These are phyloP conservation scores for Diospyros lotus DNA, from an alignment of 148 eudicot species.

Conservation along the genomic window DNA sequence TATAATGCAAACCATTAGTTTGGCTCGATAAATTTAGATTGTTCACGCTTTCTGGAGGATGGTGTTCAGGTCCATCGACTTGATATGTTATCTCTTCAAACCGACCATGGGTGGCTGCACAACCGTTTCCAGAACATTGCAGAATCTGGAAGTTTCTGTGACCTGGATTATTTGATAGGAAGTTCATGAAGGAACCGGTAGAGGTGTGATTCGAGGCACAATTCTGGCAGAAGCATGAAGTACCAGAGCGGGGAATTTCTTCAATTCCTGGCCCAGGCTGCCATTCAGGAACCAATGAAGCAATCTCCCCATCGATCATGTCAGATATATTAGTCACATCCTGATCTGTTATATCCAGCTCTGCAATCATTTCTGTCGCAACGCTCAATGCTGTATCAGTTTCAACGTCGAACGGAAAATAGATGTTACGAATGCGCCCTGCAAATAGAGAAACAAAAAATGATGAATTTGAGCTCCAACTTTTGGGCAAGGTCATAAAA, in stretches of 20 bases:
- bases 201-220: conserved; percentile 54
- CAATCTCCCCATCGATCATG: conserved; percentile 76
- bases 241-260: conserved; percentile 47
- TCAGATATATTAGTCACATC: conserved; percentile 76
- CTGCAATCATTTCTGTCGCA: conserved; percentile 85
- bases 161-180: conserved; percentile 36
- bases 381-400: conserved; percentile 74
- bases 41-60: conserved; percentile 14
- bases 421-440: conserved; percentile 67
- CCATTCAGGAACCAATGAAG: conserved; percentile 65
- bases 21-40: conserved; percentile 16
- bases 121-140: conserved; percentile 39
- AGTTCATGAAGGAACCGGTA: conserved; percentile 44
- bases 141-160: conserved; percentile 32
- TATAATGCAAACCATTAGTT: conserved; percentile 13
- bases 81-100: conserved; percentile 73
- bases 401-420: conserved; percentile 71
- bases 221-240: conserved; percentile 34
- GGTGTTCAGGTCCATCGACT: conserved; percentile 37
- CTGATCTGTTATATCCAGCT: conserved; percentile 72
- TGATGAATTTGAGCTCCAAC: conserved; percentile 1
- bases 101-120: conserved; percentile 66
- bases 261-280: conserved; percentile 44
- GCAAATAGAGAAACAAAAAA: conserved; percentile 18
- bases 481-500: neutral